Conservation (phyloP, 176 grass and related monocot species). For the Oryza meridionalis region DNA sequence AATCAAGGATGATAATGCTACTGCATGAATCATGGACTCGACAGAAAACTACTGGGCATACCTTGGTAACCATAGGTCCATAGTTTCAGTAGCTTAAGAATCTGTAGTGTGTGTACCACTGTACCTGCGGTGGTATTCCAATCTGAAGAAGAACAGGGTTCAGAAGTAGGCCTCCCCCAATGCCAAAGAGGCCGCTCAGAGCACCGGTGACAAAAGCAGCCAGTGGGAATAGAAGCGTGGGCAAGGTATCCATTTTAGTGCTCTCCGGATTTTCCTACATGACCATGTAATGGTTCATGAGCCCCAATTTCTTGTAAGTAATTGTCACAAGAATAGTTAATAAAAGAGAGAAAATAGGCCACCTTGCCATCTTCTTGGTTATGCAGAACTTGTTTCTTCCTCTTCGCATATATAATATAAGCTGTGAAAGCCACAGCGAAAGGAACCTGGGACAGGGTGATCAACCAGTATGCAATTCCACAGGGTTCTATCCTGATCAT, state of each 20-base stretch:
- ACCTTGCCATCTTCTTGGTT: conserved; percentile 49
- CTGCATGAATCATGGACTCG: background rate
- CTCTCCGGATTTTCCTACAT: conserved; percentile 31
- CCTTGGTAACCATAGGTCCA: too few relatives aligned
- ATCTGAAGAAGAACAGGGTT: conserved; percentile 89
- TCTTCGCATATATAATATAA: conserved; percentile 66
- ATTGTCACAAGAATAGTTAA: background rate
- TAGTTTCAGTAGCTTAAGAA: background rate
- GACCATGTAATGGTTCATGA: conserved; percentile 4
- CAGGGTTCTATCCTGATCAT: conserved; percentile 65
- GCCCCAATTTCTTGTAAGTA: background rate
- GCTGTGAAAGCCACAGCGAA: conserved; percentile 67
- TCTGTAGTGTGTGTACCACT: background rate
- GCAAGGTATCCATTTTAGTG: conserved; percentile 36
- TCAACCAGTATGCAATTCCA: conserved; percentile 63
- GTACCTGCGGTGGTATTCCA: conserved; percentile 69
- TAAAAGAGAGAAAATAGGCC: background rate
- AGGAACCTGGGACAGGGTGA: conserved; percentile 68
- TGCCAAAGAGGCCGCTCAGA: conserved; percentile 87
- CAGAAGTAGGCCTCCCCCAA: conserved; percentile 76
- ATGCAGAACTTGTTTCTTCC: conserved; percentile 35
- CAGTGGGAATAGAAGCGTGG: conserved; percentile 47
- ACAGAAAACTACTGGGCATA: background rate
- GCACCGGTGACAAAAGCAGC: conserved; percentile 68
- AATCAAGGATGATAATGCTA: background rate